phyloP scores from a whole-genome alignment of 805 yeast species.

The Lipomyces starkeyi region DNA sequence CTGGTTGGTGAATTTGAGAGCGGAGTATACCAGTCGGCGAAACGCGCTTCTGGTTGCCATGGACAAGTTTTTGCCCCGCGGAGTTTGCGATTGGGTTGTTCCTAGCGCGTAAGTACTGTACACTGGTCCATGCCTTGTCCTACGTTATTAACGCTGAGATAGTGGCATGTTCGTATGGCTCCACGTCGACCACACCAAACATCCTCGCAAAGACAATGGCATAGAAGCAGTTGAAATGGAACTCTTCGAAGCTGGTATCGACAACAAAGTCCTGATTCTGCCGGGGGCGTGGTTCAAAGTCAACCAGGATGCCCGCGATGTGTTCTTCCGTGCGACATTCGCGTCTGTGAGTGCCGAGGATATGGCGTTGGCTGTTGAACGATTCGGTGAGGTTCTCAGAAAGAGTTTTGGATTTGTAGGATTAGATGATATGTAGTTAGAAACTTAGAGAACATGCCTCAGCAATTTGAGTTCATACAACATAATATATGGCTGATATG shows the following conservation, averaged over 20 bases:
- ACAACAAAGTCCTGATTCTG: conserved; percentile 46
- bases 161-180: conserved; percentile 83
- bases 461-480: background rate
- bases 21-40: conserved; percentile 84
- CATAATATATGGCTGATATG: too few species aligned
- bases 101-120: conserved; percentile 63
- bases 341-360: conserved; percentile 50
- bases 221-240: conserved; percentile 44
- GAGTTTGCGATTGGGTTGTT: conserved; percentile 45
- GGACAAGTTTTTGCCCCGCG: conserved; percentile 59
- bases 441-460: background rate
- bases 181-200: conserved; percentile 72
- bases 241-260: conserved; percentile 46
- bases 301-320: conserved; percentile 30
- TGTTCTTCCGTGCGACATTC: conserved; percentile 53
- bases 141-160: background rate
- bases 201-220: conserved; percentile 58
- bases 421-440: background rate
- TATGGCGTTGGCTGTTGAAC: conserved; percentile 46
- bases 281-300: conserved; percentile 53
- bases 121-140: background rate
- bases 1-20: conserved; percentile 79
- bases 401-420: conserved; percentile 34
- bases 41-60: conserved; percentile 83
- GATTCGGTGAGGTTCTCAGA: conserved; percentile 46